A percentile compares a stretch with the other conserved stretches of the same genome.
phyloP scores from a whole-genome alignment of 768 basidiomycete species.

The Tylopilus felleus region DNA sequence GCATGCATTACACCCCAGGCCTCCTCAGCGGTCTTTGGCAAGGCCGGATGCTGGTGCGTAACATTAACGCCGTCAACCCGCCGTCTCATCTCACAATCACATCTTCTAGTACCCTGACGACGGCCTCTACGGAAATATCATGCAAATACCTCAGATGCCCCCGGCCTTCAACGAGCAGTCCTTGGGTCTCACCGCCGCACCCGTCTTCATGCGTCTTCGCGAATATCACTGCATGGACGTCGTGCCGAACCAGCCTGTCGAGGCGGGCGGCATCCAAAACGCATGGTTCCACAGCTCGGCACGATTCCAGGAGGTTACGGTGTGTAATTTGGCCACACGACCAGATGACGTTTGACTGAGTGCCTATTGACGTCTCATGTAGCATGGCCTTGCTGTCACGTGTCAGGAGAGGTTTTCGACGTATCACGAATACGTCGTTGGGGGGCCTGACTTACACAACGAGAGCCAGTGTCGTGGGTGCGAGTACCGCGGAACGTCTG shows the following conservation, averaged over 20 bases:
- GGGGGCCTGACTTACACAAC: conserved; percentile 41
- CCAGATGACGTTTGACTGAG: conserved; percentile 3
- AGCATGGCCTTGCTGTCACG: conserved; percentile 23
- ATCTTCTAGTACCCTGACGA: conserved; percentile 21
- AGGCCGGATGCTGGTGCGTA: conserved; percentile 60
- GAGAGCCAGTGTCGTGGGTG: conserved; percentile 36
- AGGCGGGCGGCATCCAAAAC: conserved; percentile 37
- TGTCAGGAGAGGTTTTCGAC: conserved; percentile 23
- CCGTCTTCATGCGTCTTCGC: conserved; percentile 55
- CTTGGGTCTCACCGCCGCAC: conserved; percentile 40
- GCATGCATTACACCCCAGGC: conserved; percentile 46
- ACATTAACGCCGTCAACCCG: background rate
- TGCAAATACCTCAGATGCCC: conserved; percentile 24
- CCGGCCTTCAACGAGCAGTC: conserved; percentile 33
- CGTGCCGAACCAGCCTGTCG: conserved; percentile 31
- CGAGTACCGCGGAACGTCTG: conserved; percentile 23
- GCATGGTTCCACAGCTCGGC: conserved; percentile 38
- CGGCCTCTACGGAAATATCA: conserved; percentile 12
- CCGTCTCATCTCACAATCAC: background rate
- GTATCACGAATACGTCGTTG: conserved; percentile 43
- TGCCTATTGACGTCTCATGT: background rate
- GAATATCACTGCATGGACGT: conserved; percentile 51
- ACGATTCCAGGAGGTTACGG: conserved; percentile 17
- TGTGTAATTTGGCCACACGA: conserved; percentile 17
- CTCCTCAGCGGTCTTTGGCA: conserved; percentile 57